phyloP scores from a whole-genome alignment of 345 rosid genomes.

The Microcos paniculata region DNA sequence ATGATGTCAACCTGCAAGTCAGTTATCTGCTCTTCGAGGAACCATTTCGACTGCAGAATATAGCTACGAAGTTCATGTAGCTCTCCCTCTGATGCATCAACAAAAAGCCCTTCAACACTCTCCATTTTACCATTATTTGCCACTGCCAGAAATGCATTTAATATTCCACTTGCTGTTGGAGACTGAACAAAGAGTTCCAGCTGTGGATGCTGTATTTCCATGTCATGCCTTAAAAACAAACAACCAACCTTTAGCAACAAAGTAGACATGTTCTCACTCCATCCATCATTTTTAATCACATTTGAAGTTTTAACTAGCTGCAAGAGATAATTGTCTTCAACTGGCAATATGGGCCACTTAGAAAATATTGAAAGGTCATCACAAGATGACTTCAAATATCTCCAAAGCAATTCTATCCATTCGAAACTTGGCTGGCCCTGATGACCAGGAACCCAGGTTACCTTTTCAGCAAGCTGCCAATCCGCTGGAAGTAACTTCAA shows the following conservation, averaged over 20 bases:
- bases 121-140: slow-evolving; percentile 48
- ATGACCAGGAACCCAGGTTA: slow-evolving; percentile 78
- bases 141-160: slow-evolving; percentile 74
- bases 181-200: slow-evolving; percentile 81
- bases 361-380: slow-evolving; percentile 82
- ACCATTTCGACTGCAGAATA: slow-evolving; percentile 97
- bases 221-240: slow-evolving; percentile 61
- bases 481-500: slow-evolving; percentile 81
- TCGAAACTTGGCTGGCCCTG: slow-evolving; percentile 76
- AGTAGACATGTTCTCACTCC: slow-evolving; percentile 95
- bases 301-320: slow-evolving; percentile 66
- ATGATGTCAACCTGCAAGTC: slow-evolving; percentile 59
- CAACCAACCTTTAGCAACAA: slow-evolving; percentile 86
- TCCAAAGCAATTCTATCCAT: slow-evolving; percentile 80
- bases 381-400: slow-evolving; percentile 70
- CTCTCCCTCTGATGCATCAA: slow-evolving; percentile 72
- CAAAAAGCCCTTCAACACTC: slow-evolving; percentile 54
- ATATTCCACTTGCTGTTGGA: slow-evolving; percentile 80
- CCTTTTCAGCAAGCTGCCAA: slow-evolving; percentile 73
- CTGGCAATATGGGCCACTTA: slow-evolving; percentile 96
- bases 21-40: slow-evolving; percentile 64
- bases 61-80: slow-evolving; percentile 82
- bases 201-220: slow-evolving; percentile 76
- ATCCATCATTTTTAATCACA: slow-evolving; percentile 77
- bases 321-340: slow-evolving; percentile 64